Evolutionary conservation across 768 basidiomycete species (phyloP).

Genomic region (Russula dissimulans): DNA sequence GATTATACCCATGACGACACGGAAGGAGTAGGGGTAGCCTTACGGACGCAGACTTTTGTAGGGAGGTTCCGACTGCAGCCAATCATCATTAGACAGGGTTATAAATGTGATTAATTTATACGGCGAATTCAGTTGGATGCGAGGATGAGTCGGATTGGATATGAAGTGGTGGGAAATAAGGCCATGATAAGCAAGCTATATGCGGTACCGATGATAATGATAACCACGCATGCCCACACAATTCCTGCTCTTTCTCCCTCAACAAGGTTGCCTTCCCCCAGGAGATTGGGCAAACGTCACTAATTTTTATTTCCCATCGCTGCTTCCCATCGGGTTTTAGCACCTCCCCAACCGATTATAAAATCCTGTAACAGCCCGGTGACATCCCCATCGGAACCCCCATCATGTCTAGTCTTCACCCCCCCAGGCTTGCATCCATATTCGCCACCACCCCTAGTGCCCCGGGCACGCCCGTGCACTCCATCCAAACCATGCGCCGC

Average conservation of each 20-base stretch:
- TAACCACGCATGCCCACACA: not conserved
- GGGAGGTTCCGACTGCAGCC: not conserved
- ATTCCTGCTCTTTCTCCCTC: not conserved
- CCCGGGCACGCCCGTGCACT: slow-evolving; percentile 81
- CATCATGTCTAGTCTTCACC: slow-evolving; percentile 39
- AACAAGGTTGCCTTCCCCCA: not conserved
- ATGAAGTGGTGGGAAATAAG: not conserved
- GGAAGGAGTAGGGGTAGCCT: slow-evolving; percentile 29
- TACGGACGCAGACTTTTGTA: slow-evolving; percentile 1
- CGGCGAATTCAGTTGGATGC: not conserved
- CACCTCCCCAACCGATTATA: slow-evolving; percentile 13
- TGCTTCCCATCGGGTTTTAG: slow-evolving; percentile 1
- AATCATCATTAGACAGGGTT: not conserved
- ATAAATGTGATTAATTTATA: slow-evolving; percentile 11
- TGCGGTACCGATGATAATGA: not conserved
- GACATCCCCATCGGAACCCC: slow-evolving; percentile 8
- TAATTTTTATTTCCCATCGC: not conserved
- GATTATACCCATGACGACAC: slow-evolving; percentile 55
- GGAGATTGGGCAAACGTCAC: not conserved
- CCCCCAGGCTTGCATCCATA: slow-evolving; percentile 61
- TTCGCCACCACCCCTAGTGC: slow-evolving; percentile 68
- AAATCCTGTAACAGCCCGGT: not conserved
- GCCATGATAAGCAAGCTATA: slow-evolving; percentile 6
- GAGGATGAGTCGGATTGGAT: not conserved
- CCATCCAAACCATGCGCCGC: slow-evolving; percentile 83